Base-by-base conservation (phyloP, 164 flowering plant species). In the Tetracentron sinense region DNA sequence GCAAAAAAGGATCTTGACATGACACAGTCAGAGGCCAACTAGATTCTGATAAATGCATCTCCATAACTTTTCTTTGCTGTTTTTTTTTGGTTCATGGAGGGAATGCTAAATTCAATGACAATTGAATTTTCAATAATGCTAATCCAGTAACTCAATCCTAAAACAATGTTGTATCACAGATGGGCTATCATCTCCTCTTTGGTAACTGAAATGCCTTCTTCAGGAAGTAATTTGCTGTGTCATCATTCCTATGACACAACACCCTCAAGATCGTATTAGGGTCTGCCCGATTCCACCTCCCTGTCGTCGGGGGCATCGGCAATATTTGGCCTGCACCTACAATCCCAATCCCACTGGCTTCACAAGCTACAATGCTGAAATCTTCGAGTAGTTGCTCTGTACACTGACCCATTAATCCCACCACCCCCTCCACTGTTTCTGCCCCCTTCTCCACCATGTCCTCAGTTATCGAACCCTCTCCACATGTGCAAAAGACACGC, bases 271-370 rank as follows among this genome's bases (percentile, higher is more conserved):
- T 87, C 2, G 99, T 95, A 71, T 95, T 92, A 0, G 99, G 96
- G 70, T 95, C 97, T 0, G 90, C 56, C 44, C 90, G 67, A 33
- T 81, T 82, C 97, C 96, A 94, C 55, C 80, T 67, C 31, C 97
- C 99, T 10, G 99, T 91, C 16, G 97, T 91, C 2, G 96, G 96
- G 7, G 97, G 97, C 96, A 91, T 84, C 0, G 93, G 90, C 30
- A 89, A 71, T 70, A 74, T 86, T 42, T 83, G 81, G 25, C 90
- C 87, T 2, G 53, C 28, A 23, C 78, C 83, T 47, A 70, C 69
- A 6, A 77, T 58, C 1, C 86, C 87, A 0, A 80, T 44, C 10
- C 93, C 93, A 38, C 89, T 83, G 3, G 82, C 81, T 61, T 87
- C 90, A 42, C 96, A 78, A 0, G 88, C 83, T 51, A 81, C 73